Percentiles rank a stretch among this genome's conserved stretches.
Conservation (phyloP, 2,329 filamentous ascomycete genomes). For the Pleomassaria siparia region DNA sequence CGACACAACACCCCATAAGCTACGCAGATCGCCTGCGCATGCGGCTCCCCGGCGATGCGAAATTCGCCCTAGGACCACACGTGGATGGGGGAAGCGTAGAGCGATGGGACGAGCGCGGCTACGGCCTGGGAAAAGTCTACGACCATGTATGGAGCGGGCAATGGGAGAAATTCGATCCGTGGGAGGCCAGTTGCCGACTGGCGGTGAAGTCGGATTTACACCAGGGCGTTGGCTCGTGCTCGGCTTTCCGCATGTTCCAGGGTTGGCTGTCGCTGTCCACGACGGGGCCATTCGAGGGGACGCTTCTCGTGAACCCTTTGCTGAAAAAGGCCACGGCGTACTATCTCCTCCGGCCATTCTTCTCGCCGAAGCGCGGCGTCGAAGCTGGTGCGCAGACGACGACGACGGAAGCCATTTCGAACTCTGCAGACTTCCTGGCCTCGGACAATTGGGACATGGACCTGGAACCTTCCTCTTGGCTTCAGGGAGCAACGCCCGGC, state of each 20-base stretch:
- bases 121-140: conserved; percentile 67
- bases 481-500: conserved; percentile 71
- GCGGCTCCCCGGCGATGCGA: conserved; percentile 57
- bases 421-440: conserved; percentile 49
- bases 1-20: conserved; percentile 49
- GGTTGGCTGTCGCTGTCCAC: conserved; percentile 82
- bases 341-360: conserved; percentile 81
- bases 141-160: conserved; percentile 69
- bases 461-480: conserved; percentile 55
- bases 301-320: conserved; percentile 78
- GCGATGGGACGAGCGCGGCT: conserved; percentile 62
- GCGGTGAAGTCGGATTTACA: conserved; percentile 73
- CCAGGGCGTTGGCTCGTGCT: conserved; percentile 77
- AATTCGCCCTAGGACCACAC: conserved; percentile 59
- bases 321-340: conserved; percentile 77
- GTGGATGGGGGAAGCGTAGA: conserved; percentile 55
- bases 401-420: conserved; percentile 29
- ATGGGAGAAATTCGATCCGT: conserved; percentile 83
- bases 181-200: conserved; percentile 72
- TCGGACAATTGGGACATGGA: conserved; percentile 64
- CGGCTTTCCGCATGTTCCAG: conserved; percentile 85
- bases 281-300: conserved; percentile 74
- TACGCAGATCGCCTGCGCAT: conserved; percentile 55
- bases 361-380: conserved; percentile 55
- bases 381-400: conserved; percentile 35